Evolutionary conservation across 108 stramenopile genomes (phyloP), one percentile per base, ranked within the genome.

Genomic region (Cafeteria roenbergensis): DNA sequence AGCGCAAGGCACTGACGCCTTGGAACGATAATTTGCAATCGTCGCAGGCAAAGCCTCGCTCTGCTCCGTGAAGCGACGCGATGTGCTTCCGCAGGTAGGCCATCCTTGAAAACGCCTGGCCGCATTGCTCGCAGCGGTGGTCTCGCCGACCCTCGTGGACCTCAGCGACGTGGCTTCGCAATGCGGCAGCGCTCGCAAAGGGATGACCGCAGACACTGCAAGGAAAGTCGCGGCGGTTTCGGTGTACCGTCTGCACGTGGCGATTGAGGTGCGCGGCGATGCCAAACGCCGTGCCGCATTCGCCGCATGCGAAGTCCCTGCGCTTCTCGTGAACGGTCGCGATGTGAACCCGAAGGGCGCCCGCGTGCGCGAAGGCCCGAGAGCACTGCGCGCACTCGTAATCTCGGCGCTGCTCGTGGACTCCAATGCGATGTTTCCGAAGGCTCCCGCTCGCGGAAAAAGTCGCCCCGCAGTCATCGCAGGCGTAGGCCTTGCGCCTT

Each of bases 321-420:
- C 22, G 51, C 14, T 51, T 51, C 68, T 31, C 17, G 60, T 69
- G 27, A 69, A 69, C 57, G 56, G 57, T 20, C 14, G 33, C 8
- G 31, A 53, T 21, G 9, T 31, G 62, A 69, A 69, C 59, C 57
- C 68, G 14, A 21, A 25, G 29, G 60, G 57, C 59, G 33, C 55
- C 33, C 14, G 22, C 9, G 54, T 63, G 28, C 51, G 20, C 51
- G 60, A 55, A 69, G 56, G 31, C 30, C 34, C 61, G 50, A 14
- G 12, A 9, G 35, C 66, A 25, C 9, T 27, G 24, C 17, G 9
- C 27, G 38, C 27, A 25, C 38, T 36, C 42, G 34, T 51, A 22
- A 21, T 51, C 51, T 51, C 22, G 14, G 14, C 22, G 51, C 51
- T 51, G 14, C 22, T 21, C 20, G 51, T 51, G 51, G 22, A 51